Evolutionary conservation across 2,329 filamentous ascomycete genomes (phyloP).

Genomic region (Berkeleyomyces basicola): DNA sequence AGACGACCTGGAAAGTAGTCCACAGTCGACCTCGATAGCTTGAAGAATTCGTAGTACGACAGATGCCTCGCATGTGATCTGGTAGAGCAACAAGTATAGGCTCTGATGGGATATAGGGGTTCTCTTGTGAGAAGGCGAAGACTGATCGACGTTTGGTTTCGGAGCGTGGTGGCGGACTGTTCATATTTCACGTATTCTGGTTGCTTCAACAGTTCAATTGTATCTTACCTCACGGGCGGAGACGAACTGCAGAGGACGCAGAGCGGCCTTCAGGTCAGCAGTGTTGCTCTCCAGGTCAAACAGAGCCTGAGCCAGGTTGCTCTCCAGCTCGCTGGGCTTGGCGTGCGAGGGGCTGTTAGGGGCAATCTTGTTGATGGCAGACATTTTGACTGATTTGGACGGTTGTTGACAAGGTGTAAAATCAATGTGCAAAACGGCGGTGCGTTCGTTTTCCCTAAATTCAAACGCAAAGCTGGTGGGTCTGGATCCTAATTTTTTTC

Average conservation of each 20-base stretch:
- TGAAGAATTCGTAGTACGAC: neutral
- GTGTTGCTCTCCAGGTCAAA: constrained; percentile 99
- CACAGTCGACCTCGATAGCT: constrained; percentile 1
- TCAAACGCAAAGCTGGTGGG: constrained; percentile 1
- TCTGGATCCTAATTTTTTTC: neutral
- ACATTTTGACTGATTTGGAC: constrained; percentile 39
- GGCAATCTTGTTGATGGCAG: constrained; percentile 95
- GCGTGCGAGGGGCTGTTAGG: constrained; percentile 89
- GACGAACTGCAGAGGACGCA: constrained; percentile 96
- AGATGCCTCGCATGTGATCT: neutral
- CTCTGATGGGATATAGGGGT: constrained; percentile 6
- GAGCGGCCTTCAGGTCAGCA: constrained; percentile 86
- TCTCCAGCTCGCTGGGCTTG: constrained; percentile 95
- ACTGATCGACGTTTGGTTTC: constrained; percentile 13
- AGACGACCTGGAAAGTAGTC: neutral
- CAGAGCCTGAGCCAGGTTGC: constrained; percentile 88
- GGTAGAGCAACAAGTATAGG: neutral
- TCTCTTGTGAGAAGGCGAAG: constrained; percentile 12
- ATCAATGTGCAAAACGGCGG: neutral
- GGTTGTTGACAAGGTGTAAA: constrained; percentile 13
- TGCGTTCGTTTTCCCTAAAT: neutral
- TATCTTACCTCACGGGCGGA: constrained; percentile 96
- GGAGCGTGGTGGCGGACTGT: constrained; percentile 10
- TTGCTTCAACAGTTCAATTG: constrained; percentile 5
- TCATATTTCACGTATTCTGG: neutral